These are phyloP conservation scores for Globisporangium irregulare DNA, from an alignment of 352 stramenopile genomes.

Conservation along the genomic window DNA sequence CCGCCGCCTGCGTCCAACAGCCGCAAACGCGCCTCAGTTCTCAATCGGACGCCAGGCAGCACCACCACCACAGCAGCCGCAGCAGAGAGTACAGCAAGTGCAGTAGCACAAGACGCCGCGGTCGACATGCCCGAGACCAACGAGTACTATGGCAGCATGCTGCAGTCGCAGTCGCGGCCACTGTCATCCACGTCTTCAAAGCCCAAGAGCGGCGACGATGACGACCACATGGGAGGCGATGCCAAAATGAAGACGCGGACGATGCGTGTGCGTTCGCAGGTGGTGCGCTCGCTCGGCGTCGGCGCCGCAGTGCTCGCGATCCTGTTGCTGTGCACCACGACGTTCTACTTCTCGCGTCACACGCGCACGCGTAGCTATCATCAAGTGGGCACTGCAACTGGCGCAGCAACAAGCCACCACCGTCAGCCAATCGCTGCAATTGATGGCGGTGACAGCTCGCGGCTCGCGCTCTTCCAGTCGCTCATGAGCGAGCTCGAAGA, in stretches of 20 bases:
- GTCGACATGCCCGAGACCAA: slow-evolving; percentile 14
- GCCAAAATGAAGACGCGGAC: background rate
- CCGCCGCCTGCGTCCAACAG: background rate
- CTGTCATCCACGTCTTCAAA: background rate
- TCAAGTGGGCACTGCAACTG: background rate
- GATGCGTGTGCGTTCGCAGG: background rate
- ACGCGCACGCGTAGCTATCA: background rate
- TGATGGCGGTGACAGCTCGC: background rate
- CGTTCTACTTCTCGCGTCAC: slow-evolving; percentile 8
- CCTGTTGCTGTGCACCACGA: slow-evolving; percentile 11
- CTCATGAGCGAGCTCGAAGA: slow-evolving; percentile 37
- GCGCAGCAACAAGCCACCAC: background rate
- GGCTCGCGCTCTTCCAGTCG: slow-evolving; percentile 14
- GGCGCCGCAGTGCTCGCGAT: background rate
- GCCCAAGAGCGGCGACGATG: background rate
- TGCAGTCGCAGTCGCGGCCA: slow-evolving; percentile 1
- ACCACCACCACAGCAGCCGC: background rate
- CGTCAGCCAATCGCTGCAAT: background rate
- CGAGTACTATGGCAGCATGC: slow-evolving; percentile 22
- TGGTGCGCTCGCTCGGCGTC: slow-evolving; percentile 15
- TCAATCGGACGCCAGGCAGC: background rate
- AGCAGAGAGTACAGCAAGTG: background rate
- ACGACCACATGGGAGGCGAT: slow-evolving; percentile 1
- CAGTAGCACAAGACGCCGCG: background rate
- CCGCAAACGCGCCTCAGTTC: slow-evolving; percentile 15